phyloP scores from a whole-genome alignment of 2,329 filamentous ascomycete genomes.

The Fusarium marasasianum region DNA sequence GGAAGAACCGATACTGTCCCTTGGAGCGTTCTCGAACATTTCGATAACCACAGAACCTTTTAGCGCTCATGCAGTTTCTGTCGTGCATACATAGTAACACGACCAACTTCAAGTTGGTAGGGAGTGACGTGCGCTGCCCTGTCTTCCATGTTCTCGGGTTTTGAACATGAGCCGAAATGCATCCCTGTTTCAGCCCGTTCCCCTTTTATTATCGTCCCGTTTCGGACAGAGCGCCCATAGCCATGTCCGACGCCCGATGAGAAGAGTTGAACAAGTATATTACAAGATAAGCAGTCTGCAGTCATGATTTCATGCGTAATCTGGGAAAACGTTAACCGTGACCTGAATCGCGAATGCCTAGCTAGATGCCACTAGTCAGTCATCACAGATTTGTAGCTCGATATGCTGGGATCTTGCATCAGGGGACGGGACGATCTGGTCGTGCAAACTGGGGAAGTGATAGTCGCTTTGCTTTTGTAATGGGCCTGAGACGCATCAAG shows the following conservation, averaged over 20 bases:
- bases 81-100: conserved; percentile 12
- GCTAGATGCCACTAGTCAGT: conserved; percentile 5
- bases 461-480: conserved; percentile 15
- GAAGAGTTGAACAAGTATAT: not conserved
- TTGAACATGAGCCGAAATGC: not conserved
- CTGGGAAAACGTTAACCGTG: conserved; percentile 27
- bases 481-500: conserved; percentile 8
- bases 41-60: conserved; percentile 21
- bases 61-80: conserved; percentile 31
- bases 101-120: not conserved
- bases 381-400: conserved; percentile 19
- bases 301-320: conserved; percentile 13
- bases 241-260: not conserved
- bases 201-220: conserved; percentile 30
- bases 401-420: conserved; percentile 34
- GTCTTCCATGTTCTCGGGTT: conserved; percentile 17
- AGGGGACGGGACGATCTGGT: conserved; percentile 38
- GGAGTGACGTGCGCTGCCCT: conserved; percentile 10
- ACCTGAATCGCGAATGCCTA: conserved; percentile 7
- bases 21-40: conserved; percentile 32
- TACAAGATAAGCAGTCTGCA: conserved; percentile 11
- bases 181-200: conserved; percentile 36
- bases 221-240: conserved; percentile 5
- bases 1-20: conserved; percentile 25
- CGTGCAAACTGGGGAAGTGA: conserved; percentile 22